These are phyloP conservation scores for Pilasporangium apinafurcum DNA, from an alignment of 352 stramenopile genomes.

Conservation along the genomic window DNA sequence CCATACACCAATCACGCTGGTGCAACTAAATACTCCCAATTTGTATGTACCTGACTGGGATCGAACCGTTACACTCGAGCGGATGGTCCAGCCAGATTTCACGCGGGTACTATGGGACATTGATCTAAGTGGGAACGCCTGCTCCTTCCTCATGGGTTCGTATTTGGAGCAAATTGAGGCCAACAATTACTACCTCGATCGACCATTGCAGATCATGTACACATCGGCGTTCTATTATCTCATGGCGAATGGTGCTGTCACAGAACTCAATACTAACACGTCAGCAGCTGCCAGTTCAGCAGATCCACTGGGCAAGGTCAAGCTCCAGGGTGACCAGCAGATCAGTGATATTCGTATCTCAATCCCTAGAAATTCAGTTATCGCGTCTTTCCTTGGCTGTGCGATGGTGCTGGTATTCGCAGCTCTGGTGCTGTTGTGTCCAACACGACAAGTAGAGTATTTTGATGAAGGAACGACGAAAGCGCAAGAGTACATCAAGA, in stretches of 20 bases:
- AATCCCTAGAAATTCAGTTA: constrained; percentile 22
- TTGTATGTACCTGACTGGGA: constrained; percentile 5
- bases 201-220: constrained; percentile 35
- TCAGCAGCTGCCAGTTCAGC: background rate
- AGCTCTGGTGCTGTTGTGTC: constrained; percentile 16
- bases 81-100: constrained; percentile 19
- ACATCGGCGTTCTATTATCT: constrained; percentile 47
- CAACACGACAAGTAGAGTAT: constrained; percentile 14
- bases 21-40: constrained; percentile 28
- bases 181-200: constrained; percentile 41
- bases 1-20: constrained; percentile 30
- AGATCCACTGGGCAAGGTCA: constrained; percentile 14
- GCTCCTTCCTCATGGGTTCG: constrained; percentile 37
- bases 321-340: constrained; percentile 29
- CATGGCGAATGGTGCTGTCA: constrained; percentile 32
- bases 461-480: constrained; percentile 17
- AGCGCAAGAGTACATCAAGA: too few relatives aligned
- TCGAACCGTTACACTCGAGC: constrained; percentile 13
- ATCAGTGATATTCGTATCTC: constrained; percentile 19
- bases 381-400: constrained; percentile 19
- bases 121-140: constrained; percentile 14
- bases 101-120: constrained; percentile 10
- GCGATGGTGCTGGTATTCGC: constrained; percentile 14
- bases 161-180: constrained; percentile 30
- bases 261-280: background rate